phyloP scores from a whole-genome alignment of 2,329 filamentous ascomycete species.

The Penicillium sp. region DNA sequence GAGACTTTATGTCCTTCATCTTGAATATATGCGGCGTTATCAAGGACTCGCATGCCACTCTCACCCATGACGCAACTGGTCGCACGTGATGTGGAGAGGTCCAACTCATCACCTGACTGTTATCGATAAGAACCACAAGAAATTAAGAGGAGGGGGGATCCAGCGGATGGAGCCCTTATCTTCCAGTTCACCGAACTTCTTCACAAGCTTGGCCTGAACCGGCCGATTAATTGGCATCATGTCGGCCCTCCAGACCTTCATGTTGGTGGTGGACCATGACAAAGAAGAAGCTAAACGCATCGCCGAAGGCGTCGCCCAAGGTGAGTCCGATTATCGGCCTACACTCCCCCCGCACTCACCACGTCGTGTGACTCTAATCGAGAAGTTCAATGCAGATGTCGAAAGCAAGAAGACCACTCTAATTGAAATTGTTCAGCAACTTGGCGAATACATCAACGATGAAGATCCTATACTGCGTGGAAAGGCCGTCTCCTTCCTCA shows the following conservation, averaged over 20 bases:
- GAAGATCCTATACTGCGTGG: conserved; percentile 63
- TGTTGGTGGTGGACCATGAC: conserved; percentile 53
- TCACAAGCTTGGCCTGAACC: conserved; percentile 13
- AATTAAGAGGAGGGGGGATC: conserved; percentile 24
- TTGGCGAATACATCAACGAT: conserved; percentile 69
- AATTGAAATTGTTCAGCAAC: conserved; percentile 64
- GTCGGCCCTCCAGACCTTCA: conserved; percentile 54
- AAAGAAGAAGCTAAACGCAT: conserved; percentile 51
- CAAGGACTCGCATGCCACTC: conserved; percentile 10
- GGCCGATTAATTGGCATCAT: conserved; percentile 39
- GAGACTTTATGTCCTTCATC: conserved; percentile 20
- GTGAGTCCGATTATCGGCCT: conserved; percentile 34
- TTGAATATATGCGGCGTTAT: conserved; percentile 16
- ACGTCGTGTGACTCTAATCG: conserved; percentile 19
- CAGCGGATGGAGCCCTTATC: conserved; percentile 6
- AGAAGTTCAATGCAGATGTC: conserved; percentile 51
- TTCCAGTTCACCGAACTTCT: conserved; percentile 9
- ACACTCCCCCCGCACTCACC: conserved; percentile 13
- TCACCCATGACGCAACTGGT: conserved; percentile 29
- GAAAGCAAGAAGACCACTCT: conserved; percentile 64
- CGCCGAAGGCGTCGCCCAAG: conserved; percentile 49
- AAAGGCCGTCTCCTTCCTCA: conserved; percentile 57
- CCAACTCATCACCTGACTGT: conserved; percentile 32
- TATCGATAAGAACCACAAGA: conserved; percentile 41
- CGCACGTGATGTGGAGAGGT: conserved; percentile 28